Evolutionary conservation across 768 basidiomycete genomes (phyloP), one percentile per base, ranked within the genome.

Genomic region (Leccinum longicurvipes): DNA sequence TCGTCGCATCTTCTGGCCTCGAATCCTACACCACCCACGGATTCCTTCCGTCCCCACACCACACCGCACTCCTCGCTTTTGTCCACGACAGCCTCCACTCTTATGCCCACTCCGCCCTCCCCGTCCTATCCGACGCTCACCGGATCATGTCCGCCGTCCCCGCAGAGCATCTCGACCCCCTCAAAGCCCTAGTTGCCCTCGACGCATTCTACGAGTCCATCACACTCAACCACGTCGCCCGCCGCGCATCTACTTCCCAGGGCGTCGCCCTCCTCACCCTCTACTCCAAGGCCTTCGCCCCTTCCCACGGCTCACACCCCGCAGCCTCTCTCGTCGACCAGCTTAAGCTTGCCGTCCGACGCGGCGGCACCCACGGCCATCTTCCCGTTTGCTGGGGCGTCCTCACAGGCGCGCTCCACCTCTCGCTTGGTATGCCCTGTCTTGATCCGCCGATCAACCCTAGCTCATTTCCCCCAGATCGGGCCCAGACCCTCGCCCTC

Each of bases 1-100:
- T 99, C 70, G 91, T 98, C 56, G 91, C 95, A 1, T 97, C 94
- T 1, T 83, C 91, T 3, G 96, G 96, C 2, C 80, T 98, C 57
- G 96, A 99, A 66, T 93, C 93, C 5, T 94, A 85, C 67, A 73
- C 83, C 39, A 86, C 89, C 25, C 97, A 99, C 68, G 97, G 93
- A 0, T 89, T 95, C 65, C 59, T 76, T 15, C 65, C 78, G 1
- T 60, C 47, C 67, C 50, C 60, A 1, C 52, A 25, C 53, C 23
- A 32, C 47, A 24, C 47, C 27, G 47, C 58, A 72, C 62, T 79
- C 21, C 65, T 83, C 51, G 75, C 77, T 28, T 96, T 93, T 68
- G 56, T 95, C 28, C 78, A 79, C 39, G 82, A 87, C 68, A 89
- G 84, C 62, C 74, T 95, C 27, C 77, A 79, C n/a, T 82, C 89